These are phyloP conservation scores for Komagataella ulmi DNA, from an alignment of 805 yeast species.

Conservation along the genomic window DNA sequence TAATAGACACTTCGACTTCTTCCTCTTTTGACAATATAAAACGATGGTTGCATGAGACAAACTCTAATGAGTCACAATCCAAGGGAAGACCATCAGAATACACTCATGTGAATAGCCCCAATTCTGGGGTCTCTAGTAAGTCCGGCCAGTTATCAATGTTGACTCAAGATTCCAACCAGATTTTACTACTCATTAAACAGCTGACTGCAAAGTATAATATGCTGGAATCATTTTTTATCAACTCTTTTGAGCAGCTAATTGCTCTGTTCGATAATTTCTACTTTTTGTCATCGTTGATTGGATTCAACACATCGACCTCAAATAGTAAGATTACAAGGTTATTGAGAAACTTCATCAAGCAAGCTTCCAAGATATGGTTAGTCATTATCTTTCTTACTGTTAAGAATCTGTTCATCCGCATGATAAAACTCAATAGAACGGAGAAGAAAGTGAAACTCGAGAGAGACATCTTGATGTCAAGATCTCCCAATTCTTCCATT, in stretches of 20 bases:
- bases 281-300: conserved; percentile 1
- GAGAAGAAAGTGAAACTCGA: conserved; percentile 8
- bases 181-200: not conserved
- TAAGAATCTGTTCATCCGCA: conserved; percentile 10
- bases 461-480: conserved; percentile 1
- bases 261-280: conserved; percentile 4
- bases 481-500: not conserved
- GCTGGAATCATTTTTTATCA: conserved; percentile 1
- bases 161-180: not conserved
- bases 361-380: conserved; percentile 14
- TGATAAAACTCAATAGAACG: conserved; percentile 11
- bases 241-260: conserved; percentile 4
- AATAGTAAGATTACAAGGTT: not conserved
- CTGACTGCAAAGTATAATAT: not conserved
- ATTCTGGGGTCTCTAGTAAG: not conserved
- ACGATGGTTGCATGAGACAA: not conserved
- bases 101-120: not conserved
- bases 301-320: not conserved
- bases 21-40: not conserved
- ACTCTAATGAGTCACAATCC: not conserved
- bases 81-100: not conserved
- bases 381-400: conserved; percentile 15
- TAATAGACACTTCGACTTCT: not conserved
- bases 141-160: not conserved
- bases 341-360: conserved; percentile 7